Conservation (phyloP, 2,329 filamentous ascomycete genomes). For the Aspergillus latus region DNA sequence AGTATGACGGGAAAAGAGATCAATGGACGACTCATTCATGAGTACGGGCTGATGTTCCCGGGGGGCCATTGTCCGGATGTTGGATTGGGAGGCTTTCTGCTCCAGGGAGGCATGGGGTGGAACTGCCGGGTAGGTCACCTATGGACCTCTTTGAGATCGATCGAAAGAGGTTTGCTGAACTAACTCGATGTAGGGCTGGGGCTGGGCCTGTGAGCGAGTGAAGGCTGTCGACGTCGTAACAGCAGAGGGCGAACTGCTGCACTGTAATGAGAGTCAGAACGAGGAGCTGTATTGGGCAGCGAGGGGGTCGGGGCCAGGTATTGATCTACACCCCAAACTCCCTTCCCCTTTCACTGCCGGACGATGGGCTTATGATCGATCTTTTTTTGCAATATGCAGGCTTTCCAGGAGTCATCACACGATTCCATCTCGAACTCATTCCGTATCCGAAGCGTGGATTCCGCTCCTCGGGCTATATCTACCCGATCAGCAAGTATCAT, state of each 20-base stretch:
- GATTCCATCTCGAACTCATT: slow-evolving; percentile 48
- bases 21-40: slow-evolving; percentile 18
- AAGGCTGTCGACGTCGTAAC: slow-evolving; percentile 51
- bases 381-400: slow-evolving; percentile 4
- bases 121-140: slow-evolving; percentile 49
- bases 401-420: slow-evolving; percentile 55
- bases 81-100: slow-evolving; percentile 56
- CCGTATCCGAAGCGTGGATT: slow-evolving; percentile 25
- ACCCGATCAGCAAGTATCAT: slow-evolving; percentile 47
- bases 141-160: too few species aligned
- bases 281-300: slow-evolving; percentile 53
- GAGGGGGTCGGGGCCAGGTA: slow-evolving; percentile 49
- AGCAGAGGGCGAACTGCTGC: slow-evolving; percentile 39
- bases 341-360: too few species aligned
- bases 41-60: slow-evolving; percentile 49
- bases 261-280: slow-evolving; percentile 38
- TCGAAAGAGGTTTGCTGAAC: too few species aligned
- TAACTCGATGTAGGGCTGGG: slow-evolving; percentile 48
- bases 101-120: slow-evolving; percentile 52
- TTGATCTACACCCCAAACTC: too few species aligned
- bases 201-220: slow-evolving; percentile 54
- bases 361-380: too few species aligned
- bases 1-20: slow-evolving; percentile 47
- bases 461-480: slow-evolving; percentile 47
- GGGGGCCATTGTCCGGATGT: slow-evolving; percentile 60